phyloP scores from a whole-genome alignment of 495 filamentous ascomycete species.

The Annulohypoxylon stygium region DNA sequence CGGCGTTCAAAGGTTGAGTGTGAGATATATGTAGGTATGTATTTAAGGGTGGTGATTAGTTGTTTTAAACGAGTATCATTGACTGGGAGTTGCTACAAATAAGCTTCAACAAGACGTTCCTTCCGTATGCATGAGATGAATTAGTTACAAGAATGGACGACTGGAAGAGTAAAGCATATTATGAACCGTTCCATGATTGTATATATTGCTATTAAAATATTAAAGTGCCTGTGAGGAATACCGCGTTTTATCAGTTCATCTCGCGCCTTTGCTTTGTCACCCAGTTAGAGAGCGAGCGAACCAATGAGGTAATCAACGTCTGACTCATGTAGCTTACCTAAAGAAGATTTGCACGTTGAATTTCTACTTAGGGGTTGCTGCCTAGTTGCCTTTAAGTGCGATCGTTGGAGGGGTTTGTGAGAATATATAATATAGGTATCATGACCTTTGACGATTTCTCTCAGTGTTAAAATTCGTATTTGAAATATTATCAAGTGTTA shows the following conservation, averaged over 20 bases:
- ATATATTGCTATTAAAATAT: neutral
- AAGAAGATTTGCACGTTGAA: neutral
- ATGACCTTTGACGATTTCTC: neutral
- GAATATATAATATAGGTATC: neutral
- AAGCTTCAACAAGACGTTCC: neutral
- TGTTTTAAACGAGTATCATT: constrained; percentile 28
- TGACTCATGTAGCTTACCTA: constrained; percentile 8
- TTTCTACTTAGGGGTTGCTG: constrained; percentile 1
- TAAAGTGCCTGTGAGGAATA: neutral
- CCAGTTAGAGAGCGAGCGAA: neutral
- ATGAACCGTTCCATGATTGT: neutral
- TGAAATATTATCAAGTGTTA: no score
- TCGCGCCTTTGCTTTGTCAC: constrained; percentile 23
- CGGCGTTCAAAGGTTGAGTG: neutral
- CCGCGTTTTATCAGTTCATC: constrained; percentile 1
- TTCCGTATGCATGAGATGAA: constrained; percentile 4
- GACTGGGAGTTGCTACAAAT: constrained; percentile 2
- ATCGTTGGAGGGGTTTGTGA: neutral
- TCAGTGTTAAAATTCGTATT: neutral
- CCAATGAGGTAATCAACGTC: neutral
- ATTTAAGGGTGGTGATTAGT: constrained; percentile 10
- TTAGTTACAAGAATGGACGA: neutral
- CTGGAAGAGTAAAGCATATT: neutral
- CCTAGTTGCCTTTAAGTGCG: neutral
- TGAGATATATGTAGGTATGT: neutral